Percentiles rank a stretch among this genome's conserved stretches.
These are phyloP conservation scores for Pythium chondricola DNA, from an alignment of 352 stramenopile species.

Conservation along the genomic window DNA sequence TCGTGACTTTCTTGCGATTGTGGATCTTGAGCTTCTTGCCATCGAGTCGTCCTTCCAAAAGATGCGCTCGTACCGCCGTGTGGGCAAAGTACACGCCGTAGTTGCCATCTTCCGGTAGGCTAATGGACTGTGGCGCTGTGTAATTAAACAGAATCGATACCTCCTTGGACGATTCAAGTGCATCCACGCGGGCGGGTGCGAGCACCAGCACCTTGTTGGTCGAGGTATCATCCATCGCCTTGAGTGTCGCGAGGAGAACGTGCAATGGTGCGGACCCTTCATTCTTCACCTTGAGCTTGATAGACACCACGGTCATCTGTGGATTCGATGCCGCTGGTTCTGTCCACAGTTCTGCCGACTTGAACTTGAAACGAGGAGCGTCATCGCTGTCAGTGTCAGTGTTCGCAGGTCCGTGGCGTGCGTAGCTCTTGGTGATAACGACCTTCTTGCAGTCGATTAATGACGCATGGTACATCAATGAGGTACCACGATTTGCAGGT, in stretches of 20 bases:
- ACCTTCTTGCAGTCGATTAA: slow-evolving; percentile 1
- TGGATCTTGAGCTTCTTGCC: slow-evolving; percentile 25
- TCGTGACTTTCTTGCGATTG: slow-evolving; percentile 17
- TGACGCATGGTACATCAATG: slow-evolving; percentile 10
- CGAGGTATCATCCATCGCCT: slow-evolving; percentile 2
- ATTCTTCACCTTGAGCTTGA: slow-evolving; percentile 18
- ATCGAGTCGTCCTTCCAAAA: slow-evolving; percentile 38
- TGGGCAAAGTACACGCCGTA: slow-evolving; percentile 62
- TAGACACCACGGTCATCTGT: neutral
- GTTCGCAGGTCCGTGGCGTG: neutral
- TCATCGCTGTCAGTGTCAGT: slow-evolving; percentile 1
- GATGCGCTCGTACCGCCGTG: slow-evolving; percentile 43
- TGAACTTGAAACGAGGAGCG: slow-evolving; percentile 13
- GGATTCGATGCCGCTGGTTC: neutral
- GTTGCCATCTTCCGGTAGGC: slow-evolving; percentile 14
- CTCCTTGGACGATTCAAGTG: slow-evolving; percentile 2
- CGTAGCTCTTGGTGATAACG: slow-evolving; percentile 13
- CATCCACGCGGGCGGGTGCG: neutral
- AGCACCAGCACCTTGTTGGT: slow-evolving; percentile 7
- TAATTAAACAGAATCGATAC: slow-evolving; percentile 4
- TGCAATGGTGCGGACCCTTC: slow-evolving; percentile 14
- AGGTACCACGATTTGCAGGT: neutral
- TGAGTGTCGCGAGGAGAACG: slow-evolving; percentile 17
- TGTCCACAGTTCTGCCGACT: slow-evolving; percentile 12
- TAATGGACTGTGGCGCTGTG: slow-evolving; percentile 7